Percentiles rank a stretch among this genome's conserved stretches.
Conservation (phyloP, 1,139 yeast species). For the Nakaseomyces sp. region DNA sequence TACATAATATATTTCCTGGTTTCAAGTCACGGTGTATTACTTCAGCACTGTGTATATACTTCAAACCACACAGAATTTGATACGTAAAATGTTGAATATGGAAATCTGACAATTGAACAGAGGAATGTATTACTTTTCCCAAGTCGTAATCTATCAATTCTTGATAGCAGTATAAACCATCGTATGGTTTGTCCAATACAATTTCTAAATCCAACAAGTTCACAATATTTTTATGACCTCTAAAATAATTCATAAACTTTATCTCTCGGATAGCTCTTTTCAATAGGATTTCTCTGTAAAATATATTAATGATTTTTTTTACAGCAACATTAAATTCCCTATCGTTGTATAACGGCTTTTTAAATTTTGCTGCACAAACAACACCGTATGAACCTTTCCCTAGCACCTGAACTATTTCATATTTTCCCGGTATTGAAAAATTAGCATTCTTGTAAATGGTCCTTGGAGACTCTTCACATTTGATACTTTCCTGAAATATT, state of each 20-base stretch:
- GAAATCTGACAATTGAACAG: constrained; percentile 71
- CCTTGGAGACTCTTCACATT: constrained; percentile 10
- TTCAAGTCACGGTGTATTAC: constrained; percentile 80
- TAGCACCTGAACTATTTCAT: constrained; percentile 51
- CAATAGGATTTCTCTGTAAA: constrained; percentile 52
- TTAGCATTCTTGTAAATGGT: constrained; percentile 38
- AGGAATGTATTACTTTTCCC: constrained; percentile 65
- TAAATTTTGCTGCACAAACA: constrained; percentile 75
- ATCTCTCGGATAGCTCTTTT: constrained; percentile 74
- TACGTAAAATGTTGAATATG: constrained; percentile 70
- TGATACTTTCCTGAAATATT: background rate
- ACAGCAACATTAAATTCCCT: constrained; percentile 43
- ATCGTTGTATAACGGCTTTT: constrained; percentile 11
- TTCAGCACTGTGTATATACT: constrained; percentile 77
- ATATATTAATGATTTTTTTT: constrained; percentile 66
- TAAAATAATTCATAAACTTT: constrained; percentile 65
- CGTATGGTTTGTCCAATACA: constrained; percentile 55
- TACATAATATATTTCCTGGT: constrained; percentile 77
- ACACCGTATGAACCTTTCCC: constrained; percentile 91
- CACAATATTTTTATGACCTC: constrained; percentile 75
- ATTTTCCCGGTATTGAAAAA: constrained; percentile 59
- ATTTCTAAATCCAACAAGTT: constrained; percentile 66
- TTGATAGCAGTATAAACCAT: constrained; percentile 78
- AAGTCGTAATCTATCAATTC: constrained; percentile 78
- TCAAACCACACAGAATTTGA: constrained; percentile 71